Evolutionary conservation across 2,329 filamentous ascomycete species (phyloP), one percentile per base, ranked within the genome.

Genomic region (Cordyceps farinosa): DNA sequence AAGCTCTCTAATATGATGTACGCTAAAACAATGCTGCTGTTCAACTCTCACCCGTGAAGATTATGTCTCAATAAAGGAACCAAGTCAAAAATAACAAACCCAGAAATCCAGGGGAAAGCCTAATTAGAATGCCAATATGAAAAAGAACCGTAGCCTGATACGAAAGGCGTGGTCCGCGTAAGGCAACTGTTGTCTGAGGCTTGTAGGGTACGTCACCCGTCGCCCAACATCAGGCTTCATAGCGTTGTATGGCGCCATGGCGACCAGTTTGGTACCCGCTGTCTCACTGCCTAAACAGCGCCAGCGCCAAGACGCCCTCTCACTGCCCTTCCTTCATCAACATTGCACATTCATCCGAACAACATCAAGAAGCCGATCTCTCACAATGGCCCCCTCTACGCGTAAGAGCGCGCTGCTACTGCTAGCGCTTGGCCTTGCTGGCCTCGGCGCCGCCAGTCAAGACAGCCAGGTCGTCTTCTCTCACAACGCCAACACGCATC

Each of bases 391-490:
- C 13, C 61, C 54, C 13, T 27, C 40, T 17, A 30, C 17, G 3
- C 32, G 32, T 17, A 63, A 58, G 30, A 32, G 40, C 29, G 54
- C 48, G 34, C 48, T 63, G 5, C 54, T 63, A 1, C 54, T 63
- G 11, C 22, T 63, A 6, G n/a, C 53, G 3, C 61, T 63, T 3
- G 32, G 54, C 22, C 32, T 58, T 34, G 61, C 55, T 3, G 47
- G 64, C 58, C 52, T 65, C 45, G 45, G 62, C 54, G 50, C 63
- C 15, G 57, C 58, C 6, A 44, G 53, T 13, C 65, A 58, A 32
- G 63, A 65, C 30, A 51, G 57, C 27, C 66, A 68, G 54, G 27
- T 66, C 44, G 60, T 63, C 36, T 65, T 68, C 61, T 64, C 65
- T 30, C 51, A 48, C 42, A 27, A 55, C n/a, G 58, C 57, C 53